These are phyloP conservation scores for Mucor indicus DNA, from an alignment of 371 early-diverging fungal genomes.

Conservation along the genomic window DNA sequence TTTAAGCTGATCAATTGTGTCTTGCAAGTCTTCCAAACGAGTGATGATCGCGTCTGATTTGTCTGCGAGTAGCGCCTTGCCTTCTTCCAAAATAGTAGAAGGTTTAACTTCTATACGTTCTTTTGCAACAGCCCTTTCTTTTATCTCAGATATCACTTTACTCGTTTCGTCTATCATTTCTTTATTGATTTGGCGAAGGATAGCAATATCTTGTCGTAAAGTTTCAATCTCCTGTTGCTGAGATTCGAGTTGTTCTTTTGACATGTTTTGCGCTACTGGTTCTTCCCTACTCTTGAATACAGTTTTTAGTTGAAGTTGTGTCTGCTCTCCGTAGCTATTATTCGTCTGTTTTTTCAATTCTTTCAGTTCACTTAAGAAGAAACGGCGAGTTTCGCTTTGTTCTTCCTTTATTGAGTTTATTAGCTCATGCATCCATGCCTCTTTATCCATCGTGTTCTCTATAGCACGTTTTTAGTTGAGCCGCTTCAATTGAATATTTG, in stretches of 20 bases:
- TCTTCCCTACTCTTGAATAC: slow-evolving; percentile 2
- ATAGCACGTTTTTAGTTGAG: slow-evolving; percentile 14
- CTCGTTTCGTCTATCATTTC: slow-evolving; percentile 50
- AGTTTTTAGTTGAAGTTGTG: neutral
- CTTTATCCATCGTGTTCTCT: too few relatives aligned
- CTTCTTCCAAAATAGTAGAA: slow-evolving; percentile 54
- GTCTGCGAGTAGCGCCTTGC: slow-evolving; percentile 60
- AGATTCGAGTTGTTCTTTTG: slow-evolving; percentile 18
- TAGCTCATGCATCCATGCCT: too few relatives aligned
- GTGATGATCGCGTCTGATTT: slow-evolving; percentile 60
- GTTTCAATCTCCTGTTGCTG: slow-evolving; percentile 32
- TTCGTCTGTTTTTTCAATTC: slow-evolving; percentile 60
- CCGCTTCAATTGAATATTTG: too few relatives aligned
- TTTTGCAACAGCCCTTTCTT: slow-evolving; percentile 43
- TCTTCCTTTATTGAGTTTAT: slow-evolving; percentile 13
- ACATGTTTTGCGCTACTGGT: slow-evolving; percentile 11
- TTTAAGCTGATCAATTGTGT: slow-evolving; percentile 73
- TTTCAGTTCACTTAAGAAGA: slow-evolving; percentile 32
- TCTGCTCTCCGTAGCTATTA: slow-evolving; percentile 19
- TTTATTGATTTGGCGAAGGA: slow-evolving; percentile 58
- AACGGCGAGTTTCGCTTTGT: slow-evolving; percentile 23
- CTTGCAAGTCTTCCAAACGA: slow-evolving; percentile 70
- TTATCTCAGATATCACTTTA: slow-evolving; percentile 34
- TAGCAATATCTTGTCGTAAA: slow-evolving; percentile 49
- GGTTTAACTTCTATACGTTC: slow-evolving; percentile 26